Evolutionary conservation across 768 basidiomycete genomes (phyloP), one percentile per base, ranked within the genome.

Genomic region (Kwoniella dendrophila): DNA sequence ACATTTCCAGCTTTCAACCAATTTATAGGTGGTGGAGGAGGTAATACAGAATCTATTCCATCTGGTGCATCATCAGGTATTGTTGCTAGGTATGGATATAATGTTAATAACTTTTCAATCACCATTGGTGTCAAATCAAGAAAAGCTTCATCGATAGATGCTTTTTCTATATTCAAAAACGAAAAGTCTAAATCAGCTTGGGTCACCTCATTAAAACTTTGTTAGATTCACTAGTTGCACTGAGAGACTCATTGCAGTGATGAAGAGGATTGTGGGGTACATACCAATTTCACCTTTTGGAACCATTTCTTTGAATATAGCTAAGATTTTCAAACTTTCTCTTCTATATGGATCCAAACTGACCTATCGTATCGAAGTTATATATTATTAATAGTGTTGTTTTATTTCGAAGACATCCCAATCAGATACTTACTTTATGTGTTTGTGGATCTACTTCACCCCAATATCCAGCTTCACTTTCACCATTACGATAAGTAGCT

Each of bases 61-160:
- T 84, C 71, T 0, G 86, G 86, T 0, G 88, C 85, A 61, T 88
- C 85, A 0, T 82, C 73, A 1, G 93, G 92, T 1, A 88, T 84
- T 20, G 84, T 75, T 0, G 86, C 83, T 26, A 99, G 85, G 74
- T 90, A 83, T 0, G 94, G 90, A 72, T 88, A 91, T 41, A 86
- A 82, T 50, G 85, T 83, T 2, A 98, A 81, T 1, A 99, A 79
- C 45, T 84, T 81, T 59, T 87, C 85, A 36, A 90, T 86, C n/a
- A 92, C 86, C 33, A 88, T 87, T 8, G 83, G 83, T 2, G 92
- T 90, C 58, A 98, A 85, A 77, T 98, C 95, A 59, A 98, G 86
- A 78, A 94, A 99, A 0, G 91, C 92, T 71, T 99, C 96, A 72
- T 98, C 96, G 34, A 98, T 96, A 0, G 92, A 95, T 24, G 96